phyloP scores from a whole-genome alignment of 345 rosid species.

The Gossypium herbaceum region DNA sequence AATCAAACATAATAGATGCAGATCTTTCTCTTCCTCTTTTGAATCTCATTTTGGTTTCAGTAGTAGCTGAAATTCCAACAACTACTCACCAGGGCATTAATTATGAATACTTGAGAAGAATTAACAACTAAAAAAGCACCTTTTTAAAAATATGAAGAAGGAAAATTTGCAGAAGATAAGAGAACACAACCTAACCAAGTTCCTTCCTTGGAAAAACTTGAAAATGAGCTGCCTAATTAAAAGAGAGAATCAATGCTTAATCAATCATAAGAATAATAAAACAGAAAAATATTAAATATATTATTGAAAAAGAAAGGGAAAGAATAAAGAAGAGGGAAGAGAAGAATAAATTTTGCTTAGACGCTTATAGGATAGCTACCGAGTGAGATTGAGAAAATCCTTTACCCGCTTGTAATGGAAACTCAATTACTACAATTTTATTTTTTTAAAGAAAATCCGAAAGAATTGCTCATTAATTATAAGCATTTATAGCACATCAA shows the following conservation, averaged over 20 bases:
- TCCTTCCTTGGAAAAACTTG: conserved; percentile 6
- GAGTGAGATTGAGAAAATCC: background rate
- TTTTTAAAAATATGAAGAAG: background rate
- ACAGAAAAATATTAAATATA: background rate
- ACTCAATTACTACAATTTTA: background rate
- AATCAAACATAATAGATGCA: background rate
- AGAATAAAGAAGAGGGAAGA: conserved; percentile 15
- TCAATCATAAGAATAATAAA: background rate
- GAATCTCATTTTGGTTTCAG: background rate
- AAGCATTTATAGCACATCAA: too few relatives aligned
- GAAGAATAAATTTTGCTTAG: conserved; percentile 26
- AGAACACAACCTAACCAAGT: background rate
- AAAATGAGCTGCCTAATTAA: background rate
- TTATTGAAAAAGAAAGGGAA: background rate
- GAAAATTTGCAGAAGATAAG: background rate
- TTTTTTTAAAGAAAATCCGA: background rate
- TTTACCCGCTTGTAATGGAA: conserved; percentile 13
- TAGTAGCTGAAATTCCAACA: background rate
- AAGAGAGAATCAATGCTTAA: background rate
- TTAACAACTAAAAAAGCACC: conserved; percentile 12
- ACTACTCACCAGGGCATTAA: background rate
- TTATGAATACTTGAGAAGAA: background rate
- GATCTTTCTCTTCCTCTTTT: conserved; percentile 12
- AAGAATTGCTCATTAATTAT: background rate
- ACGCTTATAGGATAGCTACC: conserved; percentile 17